A percentile compares a stretch with the other conserved stretches of the same genome.
phyloP scores from a whole-genome alignment of 2,329 filamentous ascomycete species.

The Hyphodiscus sp. region DNA sequence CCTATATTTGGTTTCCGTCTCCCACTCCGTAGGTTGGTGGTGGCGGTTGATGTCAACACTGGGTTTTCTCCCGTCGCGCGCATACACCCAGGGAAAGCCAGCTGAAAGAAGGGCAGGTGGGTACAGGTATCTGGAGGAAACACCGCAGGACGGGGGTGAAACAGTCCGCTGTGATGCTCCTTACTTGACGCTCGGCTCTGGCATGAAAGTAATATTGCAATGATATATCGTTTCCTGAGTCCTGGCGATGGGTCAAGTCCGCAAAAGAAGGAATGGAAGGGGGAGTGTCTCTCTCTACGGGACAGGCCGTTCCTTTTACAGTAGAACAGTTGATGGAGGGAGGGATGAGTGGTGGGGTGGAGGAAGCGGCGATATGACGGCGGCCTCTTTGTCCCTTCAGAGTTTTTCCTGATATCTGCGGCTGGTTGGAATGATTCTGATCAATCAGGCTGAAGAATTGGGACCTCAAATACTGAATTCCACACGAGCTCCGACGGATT shows the following conservation, averaged over 20 bases:
- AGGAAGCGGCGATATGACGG: background rate
- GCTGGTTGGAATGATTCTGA: background rate
- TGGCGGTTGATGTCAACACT: background rate
- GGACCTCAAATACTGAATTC: background rate
- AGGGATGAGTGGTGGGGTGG: background rate
- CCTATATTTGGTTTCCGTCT: background rate
- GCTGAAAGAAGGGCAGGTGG: background rate
- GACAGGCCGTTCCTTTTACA: background rate
- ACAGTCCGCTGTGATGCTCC: background rate
- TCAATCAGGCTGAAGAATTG: background rate
- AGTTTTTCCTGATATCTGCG: background rate
- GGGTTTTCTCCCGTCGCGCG: background rate
- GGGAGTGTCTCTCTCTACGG: background rate
- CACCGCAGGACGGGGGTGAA: too few species aligned
- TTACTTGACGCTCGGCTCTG: background rate
- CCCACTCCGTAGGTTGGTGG: background rate
- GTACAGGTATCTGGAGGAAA: background rate
- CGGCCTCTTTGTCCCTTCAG: background rate
- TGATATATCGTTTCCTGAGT: background rate
- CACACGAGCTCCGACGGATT: background rate
- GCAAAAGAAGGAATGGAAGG: background rate
- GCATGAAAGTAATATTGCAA: background rate
- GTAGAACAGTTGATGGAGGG: too few species aligned
- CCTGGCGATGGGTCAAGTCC: background rate
- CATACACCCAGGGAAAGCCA: background rate